Percentiles rank a stretch among this genome's conserved stretches.
Evolutionary conservation across 2,329 filamentous ascomycete genomes (phyloP).

Genomic region (Talaromyces pinophilus): DNA sequence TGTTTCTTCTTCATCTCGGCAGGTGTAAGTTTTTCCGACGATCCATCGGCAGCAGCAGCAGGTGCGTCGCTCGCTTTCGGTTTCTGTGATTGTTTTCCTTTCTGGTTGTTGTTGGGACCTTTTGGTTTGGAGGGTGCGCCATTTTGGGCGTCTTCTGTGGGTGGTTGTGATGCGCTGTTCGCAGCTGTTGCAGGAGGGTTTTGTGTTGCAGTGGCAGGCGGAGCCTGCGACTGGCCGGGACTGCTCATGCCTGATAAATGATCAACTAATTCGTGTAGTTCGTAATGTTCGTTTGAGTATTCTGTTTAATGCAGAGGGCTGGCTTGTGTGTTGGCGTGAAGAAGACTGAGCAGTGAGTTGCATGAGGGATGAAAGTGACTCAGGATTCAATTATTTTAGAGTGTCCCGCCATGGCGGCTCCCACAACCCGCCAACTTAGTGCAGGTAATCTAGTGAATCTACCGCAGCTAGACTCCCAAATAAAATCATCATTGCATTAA

Average conservation of each 20-base stretch:
- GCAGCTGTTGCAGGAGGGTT: slow-evolving; percentile 11
- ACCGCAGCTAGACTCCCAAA: not conserved
- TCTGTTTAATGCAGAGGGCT: not conserved
- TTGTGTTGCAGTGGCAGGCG: slow-evolving; percentile 16
- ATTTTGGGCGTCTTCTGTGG: slow-evolving; percentile 9
- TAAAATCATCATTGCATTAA: not conserved
- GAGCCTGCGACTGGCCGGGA: slow-evolving; percentile 12
- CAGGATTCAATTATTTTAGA: slow-evolving; percentile 7
- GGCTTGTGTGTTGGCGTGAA: not conserved
- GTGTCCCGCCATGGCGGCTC: slow-evolving; percentile 9
- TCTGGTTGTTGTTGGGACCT: not conserved
- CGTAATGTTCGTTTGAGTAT: not conserved
- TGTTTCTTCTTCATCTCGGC: slow-evolving; percentile 85
- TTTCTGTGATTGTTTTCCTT: slow-evolving; percentile 23
- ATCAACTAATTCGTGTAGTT: not conserved
- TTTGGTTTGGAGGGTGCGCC: not conserved
- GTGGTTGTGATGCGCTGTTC: slow-evolving; percentile 14
- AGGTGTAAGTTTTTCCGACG: slow-evolving; percentile 40
- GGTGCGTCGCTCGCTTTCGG: slow-evolving; percentile 22
- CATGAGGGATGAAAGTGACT: slow-evolving; percentile 14
- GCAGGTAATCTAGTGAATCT: not conserved
- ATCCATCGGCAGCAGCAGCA: slow-evolving; percentile 29
- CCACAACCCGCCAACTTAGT: not conserved
- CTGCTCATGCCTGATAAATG: slow-evolving; percentile 19
- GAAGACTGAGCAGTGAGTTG: not conserved